Conservation (phyloP, 2,329 filamentous ascomycete genomes). For the Venturia oleaginea region DNA sequence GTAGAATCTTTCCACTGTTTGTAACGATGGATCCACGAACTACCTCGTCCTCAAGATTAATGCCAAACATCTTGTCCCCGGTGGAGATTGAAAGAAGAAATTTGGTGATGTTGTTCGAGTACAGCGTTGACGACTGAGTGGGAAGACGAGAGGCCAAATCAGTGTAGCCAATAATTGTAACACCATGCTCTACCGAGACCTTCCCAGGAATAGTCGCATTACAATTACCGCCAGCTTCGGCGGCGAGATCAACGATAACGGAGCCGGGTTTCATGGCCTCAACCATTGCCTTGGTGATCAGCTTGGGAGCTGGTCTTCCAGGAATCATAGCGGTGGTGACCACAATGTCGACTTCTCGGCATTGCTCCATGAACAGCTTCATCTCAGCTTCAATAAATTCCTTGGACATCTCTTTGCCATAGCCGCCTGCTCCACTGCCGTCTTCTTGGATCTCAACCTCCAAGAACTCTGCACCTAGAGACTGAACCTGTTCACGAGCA, state of each 20-base stretch:
- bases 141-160: conserved; percentile 79
- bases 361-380: conserved; percentile 84
- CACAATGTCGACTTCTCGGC: conserved; percentile 81
- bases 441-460: conserved; percentile 81
- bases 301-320: conserved; percentile 69
- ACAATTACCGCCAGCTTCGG: conserved; percentile 82
- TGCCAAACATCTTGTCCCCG: conserved; percentile 66
- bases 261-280: conserved; percentile 84
- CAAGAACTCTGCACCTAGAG: conserved; percentile 80
- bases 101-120: conserved; percentile 91
- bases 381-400: conserved; percentile 90
- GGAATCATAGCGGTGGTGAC: conserved; percentile 90
- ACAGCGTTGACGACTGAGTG: conserved; percentile 81
- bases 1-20: conserved; percentile 64
- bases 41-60: conserved; percentile 77
- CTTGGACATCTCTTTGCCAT: conserved; percentile 90
- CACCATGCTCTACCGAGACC: conserved; percentile 61
- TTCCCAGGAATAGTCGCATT: conserved; percentile 70
- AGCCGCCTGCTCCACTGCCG: conserved; percentile 74
- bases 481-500: conserved; percentile 81
- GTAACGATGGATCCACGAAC: conserved; percentile 79
- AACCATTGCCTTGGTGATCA: conserved; percentile 75
- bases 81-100: conserved; percentile 75
- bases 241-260: conserved; percentile 78
- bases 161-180: conserved; percentile 82